A percentile compares a stretch with the other conserved stretches of the same genome.
Evolutionary conservation across 257 asterid genomes (phyloP).

Genomic region (Verbena officinalis): DNA sequence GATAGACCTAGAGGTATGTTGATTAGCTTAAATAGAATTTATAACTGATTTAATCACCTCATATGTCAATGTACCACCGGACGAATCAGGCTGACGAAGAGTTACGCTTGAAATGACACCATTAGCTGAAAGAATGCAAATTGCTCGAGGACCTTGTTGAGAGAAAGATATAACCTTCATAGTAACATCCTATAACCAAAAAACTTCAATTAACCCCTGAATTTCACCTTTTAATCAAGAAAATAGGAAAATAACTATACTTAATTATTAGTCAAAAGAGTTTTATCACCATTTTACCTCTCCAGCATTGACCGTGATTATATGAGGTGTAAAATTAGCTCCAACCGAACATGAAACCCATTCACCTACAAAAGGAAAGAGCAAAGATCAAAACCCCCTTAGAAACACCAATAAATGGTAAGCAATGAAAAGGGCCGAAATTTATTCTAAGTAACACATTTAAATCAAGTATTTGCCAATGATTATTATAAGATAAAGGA

Average conservation of each 20-base stretch:
- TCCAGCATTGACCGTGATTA: constrained; percentile 78
- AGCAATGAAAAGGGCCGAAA: neutral
- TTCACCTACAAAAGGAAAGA: constrained; percentile 59
- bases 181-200: constrained; percentile 60
- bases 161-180: constrained; percentile 86
- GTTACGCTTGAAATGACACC: constrained; percentile 83
- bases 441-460: neutral
- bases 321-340: constrained; percentile 85
- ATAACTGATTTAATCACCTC: constrained; percentile 51
- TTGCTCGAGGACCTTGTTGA: constrained; percentile 88
- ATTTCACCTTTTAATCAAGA: neutral
- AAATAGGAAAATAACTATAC: neutral
- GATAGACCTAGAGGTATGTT: neutral
- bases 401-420: neutral
- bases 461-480: too few relatives aligned
- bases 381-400: constrained; percentile 14
- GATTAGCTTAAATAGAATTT: neutral
- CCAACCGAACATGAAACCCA: constrained; percentile 84
- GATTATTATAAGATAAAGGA: too few relatives aligned
- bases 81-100: constrained; percentile 84
- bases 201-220: neutral
- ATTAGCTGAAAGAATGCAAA: constrained; percentile 81
- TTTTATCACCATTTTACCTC: constrained; percentile 54
- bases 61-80: constrained; percentile 85
- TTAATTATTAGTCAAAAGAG: neutral